A percentile compares a stretch with the other conserved stretches of the same genome.
These are phyloP conservation scores for Fusarium sp. DNA, from an alignment of 2,329 filamentous ascomycete genomes.

Conservation along the genomic window DNA sequence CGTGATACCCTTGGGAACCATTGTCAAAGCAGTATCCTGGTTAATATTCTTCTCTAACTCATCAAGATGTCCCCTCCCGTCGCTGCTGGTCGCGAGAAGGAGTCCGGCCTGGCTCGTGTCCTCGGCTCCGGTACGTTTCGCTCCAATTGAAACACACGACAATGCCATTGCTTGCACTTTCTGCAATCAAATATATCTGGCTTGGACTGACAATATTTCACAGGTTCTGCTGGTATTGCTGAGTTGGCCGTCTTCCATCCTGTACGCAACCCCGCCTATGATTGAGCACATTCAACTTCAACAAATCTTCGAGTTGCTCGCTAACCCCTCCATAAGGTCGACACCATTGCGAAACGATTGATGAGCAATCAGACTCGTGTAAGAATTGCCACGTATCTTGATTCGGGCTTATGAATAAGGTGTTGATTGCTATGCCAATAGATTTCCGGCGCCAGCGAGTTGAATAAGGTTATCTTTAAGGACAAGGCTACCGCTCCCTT, in stretches of 20 bases:
- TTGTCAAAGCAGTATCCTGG: conserved; percentile 7
- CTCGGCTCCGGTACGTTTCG: conserved; percentile 82
- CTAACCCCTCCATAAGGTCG: conserved; percentile 71
- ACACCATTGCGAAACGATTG: conserved; percentile 97
- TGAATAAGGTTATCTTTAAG: conserved; percentile 95
- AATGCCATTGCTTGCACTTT: conserved; percentile 1
- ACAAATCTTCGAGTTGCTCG: conserved; percentile 18
- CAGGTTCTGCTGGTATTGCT: conserved; percentile 91
- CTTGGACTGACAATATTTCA: conserved; percentile 38
- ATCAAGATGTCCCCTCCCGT: conserved; percentile 70
- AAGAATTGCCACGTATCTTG: conserved; percentile 64
- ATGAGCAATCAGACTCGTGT: conserved; percentile 91
- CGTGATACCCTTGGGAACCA: conserved; percentile 15
- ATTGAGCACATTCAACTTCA: conserved; percentile 6
- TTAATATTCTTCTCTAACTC: not conserved
- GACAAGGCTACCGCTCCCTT: conserved; percentile 80
- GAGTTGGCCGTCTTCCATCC: conserved; percentile 95
- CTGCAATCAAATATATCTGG: not conserved
- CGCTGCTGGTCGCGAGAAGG: conserved; percentile 71
- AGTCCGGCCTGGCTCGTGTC: conserved; percentile 89
- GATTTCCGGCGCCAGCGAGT: conserved; percentile 62
- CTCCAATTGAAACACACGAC: conserved; percentile 20
- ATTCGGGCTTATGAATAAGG: conserved; percentile 4
- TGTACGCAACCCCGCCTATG: conserved; percentile 61
- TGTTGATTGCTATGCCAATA: conserved; percentile 40